Evolutionary conservation across 495 filamentous ascomycete species (phyloP).

Genomic region (Immersiella caudata): DNA sequence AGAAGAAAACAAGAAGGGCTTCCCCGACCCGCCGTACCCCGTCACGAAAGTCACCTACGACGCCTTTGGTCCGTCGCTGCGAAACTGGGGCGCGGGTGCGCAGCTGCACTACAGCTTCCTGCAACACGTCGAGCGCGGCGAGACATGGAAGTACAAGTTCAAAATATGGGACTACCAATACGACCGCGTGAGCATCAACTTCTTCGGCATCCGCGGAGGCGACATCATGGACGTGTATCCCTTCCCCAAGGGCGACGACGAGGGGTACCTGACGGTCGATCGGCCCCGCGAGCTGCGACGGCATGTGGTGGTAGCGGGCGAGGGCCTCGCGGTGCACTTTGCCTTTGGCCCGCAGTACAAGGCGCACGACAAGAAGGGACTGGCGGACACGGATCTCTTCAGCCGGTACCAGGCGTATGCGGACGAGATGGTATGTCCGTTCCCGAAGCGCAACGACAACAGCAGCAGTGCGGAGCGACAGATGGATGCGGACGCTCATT

Average conservation of each 20-base stretch:
- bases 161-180: slow-evolving; percentile 4
- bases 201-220: neutral
- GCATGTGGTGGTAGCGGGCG: neutral
- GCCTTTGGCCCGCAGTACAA: neutral
- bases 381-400: slow-evolving; percentile 1
- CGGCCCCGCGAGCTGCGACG: neutral
- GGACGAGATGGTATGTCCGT: slow-evolving; percentile 3
- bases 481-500: neutral
- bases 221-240: slow-evolving; percentile 5
- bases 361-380: neutral
- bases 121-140: neutral
- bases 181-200: slow-evolving; percentile 7
- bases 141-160: slow-evolving; percentile 1
- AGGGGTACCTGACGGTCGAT: slow-evolving; percentile 6
- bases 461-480: neutral
- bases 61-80: neutral
- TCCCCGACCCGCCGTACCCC: neutral
- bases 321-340: slow-evolving; percentile 4
- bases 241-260: slow-evolving; percentile 5
- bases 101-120: slow-evolving; percentile 6
- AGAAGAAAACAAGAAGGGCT: neutral
- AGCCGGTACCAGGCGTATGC: slow-evolving; percentile 1
- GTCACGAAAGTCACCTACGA: neutral
- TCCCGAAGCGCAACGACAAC: neutral
- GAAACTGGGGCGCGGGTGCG: neutral